A percentile compares a stretch with the other conserved stretches of the same genome.
Conservation (phyloP, 352 stramenopile species). For the Globisporangium rhizosaccharum region DNA sequence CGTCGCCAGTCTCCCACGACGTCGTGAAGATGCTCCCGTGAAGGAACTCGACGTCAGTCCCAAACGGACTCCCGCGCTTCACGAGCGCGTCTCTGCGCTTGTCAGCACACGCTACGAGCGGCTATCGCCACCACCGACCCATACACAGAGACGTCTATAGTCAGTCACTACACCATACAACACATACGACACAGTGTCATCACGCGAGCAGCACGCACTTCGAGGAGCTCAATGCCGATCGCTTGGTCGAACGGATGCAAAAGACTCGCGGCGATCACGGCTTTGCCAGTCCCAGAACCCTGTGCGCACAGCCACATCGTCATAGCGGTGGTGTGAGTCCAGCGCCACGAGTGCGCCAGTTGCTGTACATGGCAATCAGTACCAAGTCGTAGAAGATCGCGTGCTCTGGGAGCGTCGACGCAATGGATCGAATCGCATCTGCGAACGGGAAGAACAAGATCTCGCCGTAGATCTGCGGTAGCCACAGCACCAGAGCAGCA, state of each 20-base stretch:
- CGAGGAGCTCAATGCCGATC: conserved; percentile 75
- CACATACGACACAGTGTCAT: background rate
- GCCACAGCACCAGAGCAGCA: background rate
- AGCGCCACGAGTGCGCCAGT: background rate
- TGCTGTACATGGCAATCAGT: background rate
- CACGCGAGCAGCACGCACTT: conserved; percentile 21
- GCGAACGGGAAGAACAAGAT: conserved; percentile 85
- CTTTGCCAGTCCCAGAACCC: conserved; percentile 79
- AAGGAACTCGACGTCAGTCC: conserved; percentile 77
- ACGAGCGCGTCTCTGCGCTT: conserved; percentile 57
- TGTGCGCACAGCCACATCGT: conserved; percentile 11
- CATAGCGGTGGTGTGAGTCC: background rate
- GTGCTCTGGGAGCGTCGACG: conserved; percentile 54
- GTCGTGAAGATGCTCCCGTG: conserved; percentile 52
- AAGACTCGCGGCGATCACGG: conserved; percentile 69
- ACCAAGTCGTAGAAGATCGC: conserved; percentile 84
- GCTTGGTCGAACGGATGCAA: conserved; percentile 80
- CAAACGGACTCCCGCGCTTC: conserved; percentile 21
- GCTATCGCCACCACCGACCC: conserved; percentile 16
- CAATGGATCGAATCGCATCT: conserved; percentile 59
- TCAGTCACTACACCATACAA: background rate
- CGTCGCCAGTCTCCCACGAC: conserved; percentile 68
- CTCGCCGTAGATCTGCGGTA: conserved; percentile 69
- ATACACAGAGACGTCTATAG: background rate
- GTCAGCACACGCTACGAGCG: conserved; percentile 68